Evolutionary conservation across 2,329 filamentous ascomycete species (phyloP).

Genomic region (Simplicillium sp.): DNA sequence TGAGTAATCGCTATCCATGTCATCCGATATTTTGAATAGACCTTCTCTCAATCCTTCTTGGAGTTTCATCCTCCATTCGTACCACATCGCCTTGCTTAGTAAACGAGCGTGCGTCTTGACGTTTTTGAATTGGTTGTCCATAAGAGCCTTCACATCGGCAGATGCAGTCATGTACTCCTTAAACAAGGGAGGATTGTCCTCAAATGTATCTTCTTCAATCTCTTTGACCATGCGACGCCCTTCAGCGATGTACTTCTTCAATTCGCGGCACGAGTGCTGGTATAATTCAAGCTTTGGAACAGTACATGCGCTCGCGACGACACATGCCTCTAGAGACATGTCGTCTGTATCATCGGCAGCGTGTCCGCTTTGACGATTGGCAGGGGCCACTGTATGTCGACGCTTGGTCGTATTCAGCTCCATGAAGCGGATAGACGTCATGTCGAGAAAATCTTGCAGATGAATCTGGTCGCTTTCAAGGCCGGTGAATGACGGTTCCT

Average conservation of each 20-base stretch:
- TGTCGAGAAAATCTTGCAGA: conserved; percentile 83
- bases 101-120: conserved; percentile 88
- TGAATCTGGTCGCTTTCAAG: conserved; percentile 55
- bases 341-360: conserved; percentile 36
- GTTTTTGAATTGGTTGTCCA: conserved; percentile 97
- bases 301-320: conserved; percentile 83
- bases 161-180: conserved; percentile 82
- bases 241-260: conserved; percentile 95
- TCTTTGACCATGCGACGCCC: conserved; percentile 82
- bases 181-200: conserved; percentile 87
- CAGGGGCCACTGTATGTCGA: conserved; percentile 67
- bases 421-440: conserved; percentile 98
- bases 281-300: conserved; percentile 91
- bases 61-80: conserved; percentile 91
- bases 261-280: conserved; percentile 88
- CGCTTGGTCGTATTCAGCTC: conserved; percentile 94
- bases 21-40: conserved; percentile 63
- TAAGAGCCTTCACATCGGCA: conserved; percentile 71
- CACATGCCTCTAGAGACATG: conserved; percentile 61
- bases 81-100: conserved; percentile 94
- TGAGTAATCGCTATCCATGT: conserved; percentile 66
- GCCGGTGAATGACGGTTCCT: conserved; percentile 34
- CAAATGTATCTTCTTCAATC: conserved; percentile 80
- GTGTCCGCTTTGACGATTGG: conserved; percentile 31
- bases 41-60: conserved; percentile 73